phyloP scores from a whole-genome alignment of 164 flowering plant genomes.

The Vitis cinerea region DNA sequence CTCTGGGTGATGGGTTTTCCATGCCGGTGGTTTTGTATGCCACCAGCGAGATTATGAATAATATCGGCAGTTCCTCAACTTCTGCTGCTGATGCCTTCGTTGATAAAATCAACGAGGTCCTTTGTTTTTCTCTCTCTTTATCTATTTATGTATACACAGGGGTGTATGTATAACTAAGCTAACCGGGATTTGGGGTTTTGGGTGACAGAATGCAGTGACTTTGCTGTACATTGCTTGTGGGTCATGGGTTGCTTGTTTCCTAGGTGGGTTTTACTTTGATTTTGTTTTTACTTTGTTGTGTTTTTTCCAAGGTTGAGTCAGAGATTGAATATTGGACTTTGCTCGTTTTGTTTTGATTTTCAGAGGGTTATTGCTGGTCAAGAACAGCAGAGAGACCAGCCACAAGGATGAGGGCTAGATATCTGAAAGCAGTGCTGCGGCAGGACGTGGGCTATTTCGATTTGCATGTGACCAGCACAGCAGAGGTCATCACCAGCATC shows the following conservation, averaged over 20 bases:
- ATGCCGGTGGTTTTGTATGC: conserved; percentile 43
- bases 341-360: not conserved
- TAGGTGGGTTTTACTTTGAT: conserved; percentile 28
- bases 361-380: conserved; percentile 92
- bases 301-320: not conserved
- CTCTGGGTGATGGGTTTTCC: conserved; percentile 56
- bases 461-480: conserved; percentile 63
- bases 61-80: conserved; percentile 33
- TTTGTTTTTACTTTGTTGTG: not conserved
- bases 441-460: conserved; percentile 90
- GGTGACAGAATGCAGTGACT: conserved; percentile 43
- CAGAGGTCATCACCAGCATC: conserved; percentile 71
- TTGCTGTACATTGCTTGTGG: conserved; percentile 48
- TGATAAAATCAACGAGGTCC: conserved; percentile 40
- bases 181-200: conserved; percentile 3
- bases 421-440: conserved; percentile 74
- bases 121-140: not conserved
- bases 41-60: conserved; percentile 52
- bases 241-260: conserved; percentile 39
- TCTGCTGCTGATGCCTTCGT: conserved; percentile 13
- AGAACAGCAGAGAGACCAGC: conserved; percentile 87
- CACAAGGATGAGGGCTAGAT: conserved; percentile 62
- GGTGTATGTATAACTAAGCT: not conserved
- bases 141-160: not conserved
- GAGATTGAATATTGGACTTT: not conserved